These are phyloP conservation scores for Rhinocladiella mackenziei DNA, from an alignment of 2,329 filamentous ascomycete genomes.

Conservation along the genomic window DNA sequence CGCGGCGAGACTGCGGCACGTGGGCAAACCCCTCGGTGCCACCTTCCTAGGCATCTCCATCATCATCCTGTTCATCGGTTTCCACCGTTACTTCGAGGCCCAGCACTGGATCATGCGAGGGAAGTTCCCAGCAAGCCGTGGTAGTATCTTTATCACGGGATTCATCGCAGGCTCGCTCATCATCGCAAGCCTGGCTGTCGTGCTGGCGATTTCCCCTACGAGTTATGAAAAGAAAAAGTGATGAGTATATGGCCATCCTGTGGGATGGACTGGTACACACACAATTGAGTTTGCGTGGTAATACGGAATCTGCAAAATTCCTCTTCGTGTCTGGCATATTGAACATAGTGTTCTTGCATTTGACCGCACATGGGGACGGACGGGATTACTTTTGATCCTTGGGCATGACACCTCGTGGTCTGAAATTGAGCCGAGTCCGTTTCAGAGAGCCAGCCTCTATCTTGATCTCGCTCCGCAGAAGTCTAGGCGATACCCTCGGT, in stretches of 20 bases:
- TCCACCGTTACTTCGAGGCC: constrained; percentile 63
- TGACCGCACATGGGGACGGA: too few species aligned
- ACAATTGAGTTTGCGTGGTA: too few species aligned
- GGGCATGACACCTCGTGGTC: too few species aligned
- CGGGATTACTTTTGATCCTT: too few species aligned
- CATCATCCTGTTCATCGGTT: constrained; percentile 58
- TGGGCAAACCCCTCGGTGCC: constrained; percentile 60
- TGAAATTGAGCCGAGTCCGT: too few species aligned
- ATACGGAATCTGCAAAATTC: neutral
- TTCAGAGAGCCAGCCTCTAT: too few species aligned
- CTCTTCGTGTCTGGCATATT: neutral
- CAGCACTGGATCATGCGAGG: constrained; percentile 65
- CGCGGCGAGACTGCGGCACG: constrained; percentile 42
- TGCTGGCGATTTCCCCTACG: constrained; percentile 52
- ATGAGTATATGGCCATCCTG: too few species aligned
- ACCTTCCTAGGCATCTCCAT: constrained; percentile 62
- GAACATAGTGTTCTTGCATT: too few species aligned
- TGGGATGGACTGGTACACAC: too few species aligned
- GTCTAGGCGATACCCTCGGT: too few species aligned
- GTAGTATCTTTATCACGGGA: constrained; percentile 57
- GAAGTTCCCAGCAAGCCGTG: constrained; percentile 62
- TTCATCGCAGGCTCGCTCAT: constrained; percentile 55
- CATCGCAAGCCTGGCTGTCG: constrained; percentile 56
- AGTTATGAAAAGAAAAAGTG: constrained; percentile 38
- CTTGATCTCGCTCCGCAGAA: too few species aligned